A percentile compares a stretch with the other conserved stretches of the same genome.
These are phyloP conservation scores for Leishmania martiniquensis DNA, from an alignment of 208 protist genomes.

Conservation along the genomic window DNA sequence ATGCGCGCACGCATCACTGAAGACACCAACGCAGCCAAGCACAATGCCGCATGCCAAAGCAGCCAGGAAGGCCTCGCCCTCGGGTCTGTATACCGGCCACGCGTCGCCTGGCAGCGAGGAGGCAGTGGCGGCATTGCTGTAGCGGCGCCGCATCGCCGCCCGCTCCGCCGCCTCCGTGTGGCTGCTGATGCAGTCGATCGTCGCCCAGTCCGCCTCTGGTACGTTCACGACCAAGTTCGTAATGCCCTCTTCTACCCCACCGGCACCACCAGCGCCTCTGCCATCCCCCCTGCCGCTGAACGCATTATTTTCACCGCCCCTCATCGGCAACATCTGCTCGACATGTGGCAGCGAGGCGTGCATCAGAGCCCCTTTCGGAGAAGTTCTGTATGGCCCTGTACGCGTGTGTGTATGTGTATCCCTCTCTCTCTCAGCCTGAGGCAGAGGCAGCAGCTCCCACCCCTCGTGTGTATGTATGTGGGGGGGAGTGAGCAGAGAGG, in stretches of 20 bases:
- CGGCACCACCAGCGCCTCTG: neutral
- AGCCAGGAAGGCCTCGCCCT: conserved; percentile 47
- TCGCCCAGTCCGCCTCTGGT: conserved; percentile 64
- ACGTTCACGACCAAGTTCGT: conserved; percentile 17
- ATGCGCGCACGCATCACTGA: conserved; percentile 66
- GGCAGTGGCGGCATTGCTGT: neutral
- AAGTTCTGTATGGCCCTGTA: neutral
- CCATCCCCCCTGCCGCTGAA: too few relatives aligned
- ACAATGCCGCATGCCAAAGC: conserved; percentile 46
- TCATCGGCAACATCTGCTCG: neutral
- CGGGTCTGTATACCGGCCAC: conserved; percentile 26
- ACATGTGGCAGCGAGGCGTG: neutral
- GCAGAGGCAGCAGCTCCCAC: too few relatives aligned
- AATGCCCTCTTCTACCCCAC: conserved; percentile 2
- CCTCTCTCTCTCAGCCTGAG: neutral
- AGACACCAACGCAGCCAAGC: conserved; percentile 59
- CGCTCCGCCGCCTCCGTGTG: conserved; percentile 48
- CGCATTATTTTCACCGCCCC: too few relatives aligned
- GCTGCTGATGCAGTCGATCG: conserved; percentile 69
- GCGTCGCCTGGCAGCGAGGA: conserved; percentile 4
- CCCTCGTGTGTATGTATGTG: too few relatives aligned
- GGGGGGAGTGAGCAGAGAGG: too few relatives aligned
- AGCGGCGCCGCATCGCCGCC: conserved; percentile 26
- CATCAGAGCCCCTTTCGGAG: neutral
- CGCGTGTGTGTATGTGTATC: neutral